Percentiles rank a stretch among this genome's conserved stretches.
Conservation (phyloP, 2,329 filamentous ascomycete species). For the Neospermospora avenae region DNA sequence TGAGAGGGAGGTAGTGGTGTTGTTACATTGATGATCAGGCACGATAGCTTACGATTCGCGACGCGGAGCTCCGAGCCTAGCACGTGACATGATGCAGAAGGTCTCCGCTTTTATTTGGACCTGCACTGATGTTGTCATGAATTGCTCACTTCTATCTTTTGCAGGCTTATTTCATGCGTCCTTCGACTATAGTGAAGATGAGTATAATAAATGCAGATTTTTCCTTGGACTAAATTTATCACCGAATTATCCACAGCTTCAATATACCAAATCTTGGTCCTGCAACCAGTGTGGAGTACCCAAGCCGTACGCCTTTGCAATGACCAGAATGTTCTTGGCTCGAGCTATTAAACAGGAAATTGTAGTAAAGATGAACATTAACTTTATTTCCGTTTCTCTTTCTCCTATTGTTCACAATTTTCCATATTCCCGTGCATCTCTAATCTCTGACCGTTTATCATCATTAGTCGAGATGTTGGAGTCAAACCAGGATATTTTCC, state of each 20-base stretch:
- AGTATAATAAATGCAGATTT: too few relatives aligned
- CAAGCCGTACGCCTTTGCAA: background rate
- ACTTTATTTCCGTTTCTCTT: too few relatives aligned
- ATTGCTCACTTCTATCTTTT: too few relatives aligned
- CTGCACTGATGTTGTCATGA: background rate
- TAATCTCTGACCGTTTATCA: too few relatives aligned
- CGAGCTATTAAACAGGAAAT: background rate
- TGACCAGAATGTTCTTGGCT: background rate
- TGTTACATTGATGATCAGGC: conserved; percentile 30
- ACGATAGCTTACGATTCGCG: conserved; percentile 27
- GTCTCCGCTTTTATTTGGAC: background rate
- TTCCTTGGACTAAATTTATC: too few relatives aligned
- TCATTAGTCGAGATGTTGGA: background rate
- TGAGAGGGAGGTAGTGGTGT: conserved; percentile 23
- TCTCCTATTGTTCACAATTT: too few relatives aligned
- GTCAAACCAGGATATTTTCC: background rate
- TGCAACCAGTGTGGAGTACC: background rate
- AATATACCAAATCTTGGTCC: background rate
- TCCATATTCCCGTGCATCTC: background rate
- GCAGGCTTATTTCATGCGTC: too few relatives aligned
- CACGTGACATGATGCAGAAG: background rate
- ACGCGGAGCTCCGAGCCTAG: conserved; percentile 8
- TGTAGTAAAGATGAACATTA: too few relatives aligned
- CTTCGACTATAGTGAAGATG: background rate
- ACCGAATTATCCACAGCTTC: too few relatives aligned